Evolutionary conservation across 495 filamentous ascomycete species (phyloP), one percentile per base, ranked within the genome.

Genomic region (Tuber microsphaerosporum): DNA sequence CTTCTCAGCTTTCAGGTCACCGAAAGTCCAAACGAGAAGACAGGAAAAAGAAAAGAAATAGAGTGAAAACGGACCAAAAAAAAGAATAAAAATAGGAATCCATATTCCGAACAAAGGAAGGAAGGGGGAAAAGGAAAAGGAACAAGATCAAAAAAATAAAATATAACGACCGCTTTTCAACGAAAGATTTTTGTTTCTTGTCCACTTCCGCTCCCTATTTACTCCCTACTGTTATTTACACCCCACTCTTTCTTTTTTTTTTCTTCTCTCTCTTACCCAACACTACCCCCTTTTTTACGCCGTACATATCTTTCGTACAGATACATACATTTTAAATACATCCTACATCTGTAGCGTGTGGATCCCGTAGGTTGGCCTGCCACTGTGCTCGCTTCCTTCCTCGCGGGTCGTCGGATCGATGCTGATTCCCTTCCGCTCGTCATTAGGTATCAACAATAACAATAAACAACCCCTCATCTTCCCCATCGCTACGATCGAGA

Each of bases 131-230:
- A 65, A 65, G 22, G 22, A 61, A 61, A 26, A n/a, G n/a, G 51
- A 14, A 12, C 22, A 31, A 22, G 51, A 26, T 61, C 51, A 34
- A 26, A 34, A 61, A 65, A 65, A 34, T 17, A 65, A 69, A 71
- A 73, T 79, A 79, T 79, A 79, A 79, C 73, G 78, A 75, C 76
- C 73, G 44, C 76, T 70, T 73, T 44, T 56, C 72, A 51, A 79
- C 77, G 74, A 65, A 79, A 72, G 44, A 75, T 78, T 81, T 75
- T 74, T 72, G 73, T 72, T 71, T 56, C 51, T n/a, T 81, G 56
- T 75, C 69, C 43, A 46, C 71, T 77, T 73, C 77, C 31, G 44
- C 51, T 44, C 20, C 39, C 43, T 69, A 76, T 70, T 71, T 44
- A 71, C 22, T 22, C 70, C 10, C 39, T 20, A 16, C 26, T 34